Percentiles rank a stretch among this genome's conserved stretches.
Evolutionary conservation across 345 rosid species (phyloP).

Genomic region (Lepidium aucheri): DNA sequence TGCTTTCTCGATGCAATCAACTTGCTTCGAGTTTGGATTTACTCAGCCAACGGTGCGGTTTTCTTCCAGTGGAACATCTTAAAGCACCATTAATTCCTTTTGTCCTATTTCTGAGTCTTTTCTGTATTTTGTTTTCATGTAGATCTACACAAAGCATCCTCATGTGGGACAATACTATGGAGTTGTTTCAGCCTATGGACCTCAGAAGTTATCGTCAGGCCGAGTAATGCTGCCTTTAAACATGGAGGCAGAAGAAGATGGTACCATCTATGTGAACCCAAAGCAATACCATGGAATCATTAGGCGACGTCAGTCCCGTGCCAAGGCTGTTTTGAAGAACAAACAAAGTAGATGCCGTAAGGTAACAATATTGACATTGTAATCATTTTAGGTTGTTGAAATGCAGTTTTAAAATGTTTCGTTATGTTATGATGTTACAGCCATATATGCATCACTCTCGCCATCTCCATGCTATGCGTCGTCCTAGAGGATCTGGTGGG

Average conservation of each 20-base stretch:
- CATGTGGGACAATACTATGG: conserved; percentile 57
- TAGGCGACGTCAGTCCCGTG: conserved; percentile 84
- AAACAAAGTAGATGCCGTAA: conserved; percentile 44
- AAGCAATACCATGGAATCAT: conserved; percentile 94
- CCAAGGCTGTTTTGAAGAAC: conserved; percentile 45
- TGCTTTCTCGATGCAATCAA: conserved; percentile 39
- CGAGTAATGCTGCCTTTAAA: conserved; percentile 79
- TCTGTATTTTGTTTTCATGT: conserved; percentile 7
- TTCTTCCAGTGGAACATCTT: background rate
- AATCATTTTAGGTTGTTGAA: background rate
- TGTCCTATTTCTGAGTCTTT: background rate
- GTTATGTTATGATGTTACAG: conserved; percentile 21
- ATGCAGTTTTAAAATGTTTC: background rate
- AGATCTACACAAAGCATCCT: conserved; percentile 62
- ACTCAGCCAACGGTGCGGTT: conserved; percentile 54
- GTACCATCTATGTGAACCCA: conserved; percentile 78
- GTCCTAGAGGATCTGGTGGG: conserved; percentile 93
- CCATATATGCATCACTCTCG: conserved; percentile 89
- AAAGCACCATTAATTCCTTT: background rate
- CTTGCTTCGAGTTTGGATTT: conserved; percentile 57
- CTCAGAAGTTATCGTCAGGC: conserved; percentile 29
- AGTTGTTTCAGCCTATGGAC: conserved; percentile 55
- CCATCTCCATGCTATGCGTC: conserved; percentile 96
- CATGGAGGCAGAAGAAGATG: conserved; percentile 49
- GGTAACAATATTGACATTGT: conserved; percentile 34